Evolutionary conservation across 2,329 filamentous ascomycete genomes (phyloP), one percentile per base, ranked within the genome.

Genomic region (Pseudocercospora cruenta): DNA sequence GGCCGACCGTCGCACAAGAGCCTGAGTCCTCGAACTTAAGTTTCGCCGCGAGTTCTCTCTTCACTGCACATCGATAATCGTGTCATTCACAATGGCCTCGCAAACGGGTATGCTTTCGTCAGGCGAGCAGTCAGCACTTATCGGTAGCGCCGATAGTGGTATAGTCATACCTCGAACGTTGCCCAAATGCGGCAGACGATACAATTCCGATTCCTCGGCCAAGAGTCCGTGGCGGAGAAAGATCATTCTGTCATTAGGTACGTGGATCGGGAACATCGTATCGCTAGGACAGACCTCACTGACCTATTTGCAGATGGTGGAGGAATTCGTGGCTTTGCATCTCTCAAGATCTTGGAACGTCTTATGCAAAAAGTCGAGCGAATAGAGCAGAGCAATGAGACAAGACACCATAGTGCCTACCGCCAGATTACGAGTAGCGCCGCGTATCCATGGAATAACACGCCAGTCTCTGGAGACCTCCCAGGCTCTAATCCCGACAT

Each of bases 261-360:
- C 36, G 36, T 2, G 16, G 5, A 39, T 9, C 14, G 6, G 2
- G 14, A 14, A 39, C 4, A n/a, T 39, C 36, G n/a, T 6, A n/a
- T 36, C 6, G 12, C 12, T n/a, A 39, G 14, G 36, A 16, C 5
- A 16, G n/a, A 39, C 14, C 36, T 39, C 3, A 39, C 28, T 28
- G 24, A 28, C 53, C 16, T 28, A 7, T 31, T 57, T 12, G 2
- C 54, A 67, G 70, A 72, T 59, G 70, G 70, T 3, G 70, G 70
- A 33, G 70, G 70, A 5, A 55, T 72, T 21, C 66, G 65, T n/a
- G 69, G 69, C 1, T 71, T 69, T 57, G 66, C 66, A 31, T 68
- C 67, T 0, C 26, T 72, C 24, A 51, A 68, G 4, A 66, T 72
- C 5, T 8, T 70, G 33, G 59, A 67, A 24, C 51, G 58, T 4